A percentile compares a stretch with the other conserved stretches of the same genome.
Conservation (phyloP, 495 filamentous ascomycete genomes). For the Penicillium odoratum region DNA sequence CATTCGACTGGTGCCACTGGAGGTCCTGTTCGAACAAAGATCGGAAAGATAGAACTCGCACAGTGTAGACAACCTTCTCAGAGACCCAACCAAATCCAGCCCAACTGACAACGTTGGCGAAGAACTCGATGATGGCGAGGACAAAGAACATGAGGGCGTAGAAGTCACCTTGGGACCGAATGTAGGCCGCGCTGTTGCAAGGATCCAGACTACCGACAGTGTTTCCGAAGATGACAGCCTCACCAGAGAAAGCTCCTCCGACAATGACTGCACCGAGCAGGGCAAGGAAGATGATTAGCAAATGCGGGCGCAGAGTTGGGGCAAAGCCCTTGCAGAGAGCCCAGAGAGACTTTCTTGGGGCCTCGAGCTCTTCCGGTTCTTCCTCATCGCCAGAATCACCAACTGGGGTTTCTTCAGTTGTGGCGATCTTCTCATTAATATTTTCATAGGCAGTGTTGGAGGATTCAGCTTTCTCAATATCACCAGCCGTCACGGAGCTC, state of each 20-base stretch:
- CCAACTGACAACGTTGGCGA: conserved; percentile 52
- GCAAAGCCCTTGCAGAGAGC: conserved; percentile 31
- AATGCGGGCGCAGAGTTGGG: conserved; percentile 38
- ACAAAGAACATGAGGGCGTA: conserved; percentile 57
- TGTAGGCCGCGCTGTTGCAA: conserved; percentile 38
- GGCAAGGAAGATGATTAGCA: conserved; percentile 37
- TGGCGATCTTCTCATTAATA: conserved; percentile 20
- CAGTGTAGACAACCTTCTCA: conserved; percentile 52
- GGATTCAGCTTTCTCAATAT: conserved; percentile 24
- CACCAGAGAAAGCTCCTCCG: conserved; percentile 49
- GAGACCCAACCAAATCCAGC: conserved; percentile 52
- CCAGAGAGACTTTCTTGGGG: conserved; percentile 35
- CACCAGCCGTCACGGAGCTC: conserved; percentile 22
- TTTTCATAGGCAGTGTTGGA: conserved; percentile 17
- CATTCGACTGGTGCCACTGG: conserved; percentile 54
- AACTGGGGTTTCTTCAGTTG: conserved; percentile 16
- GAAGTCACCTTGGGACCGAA: conserved; percentile 45
- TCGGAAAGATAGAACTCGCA: conserved; percentile 51
- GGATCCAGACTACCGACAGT: conserved; percentile 47
- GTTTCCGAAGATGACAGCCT: conserved; percentile 56
- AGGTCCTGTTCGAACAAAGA: conserved; percentile 54
- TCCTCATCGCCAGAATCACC: conserved; percentile 10
- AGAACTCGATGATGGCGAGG: conserved; percentile 53
- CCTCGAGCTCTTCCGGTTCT: conserved; percentile 31
- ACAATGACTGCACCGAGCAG: conserved; percentile 43